These are phyloP conservation scores for Pelargonium nanum DNA, from an alignment of 345 rosid species.

Conservation along the genomic window DNA sequence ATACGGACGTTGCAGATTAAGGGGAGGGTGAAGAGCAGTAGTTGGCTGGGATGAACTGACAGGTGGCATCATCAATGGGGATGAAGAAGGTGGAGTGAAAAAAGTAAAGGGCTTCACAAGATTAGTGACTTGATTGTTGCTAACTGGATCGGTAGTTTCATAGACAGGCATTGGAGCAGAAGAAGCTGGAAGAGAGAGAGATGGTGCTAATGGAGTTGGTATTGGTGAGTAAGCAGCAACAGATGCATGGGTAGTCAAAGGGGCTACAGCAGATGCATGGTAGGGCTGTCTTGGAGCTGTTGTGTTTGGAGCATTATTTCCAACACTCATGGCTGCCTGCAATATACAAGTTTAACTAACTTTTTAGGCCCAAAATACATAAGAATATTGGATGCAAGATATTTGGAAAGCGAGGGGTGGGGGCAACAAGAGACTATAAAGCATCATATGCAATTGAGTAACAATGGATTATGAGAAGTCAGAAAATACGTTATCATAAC, in stretches of 20 bases:
- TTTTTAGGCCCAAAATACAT: neutral
- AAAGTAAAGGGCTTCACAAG: constrained; percentile 56
- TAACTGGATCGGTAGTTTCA: constrained; percentile 27
- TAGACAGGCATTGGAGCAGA: constrained; percentile 18
- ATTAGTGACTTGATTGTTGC: constrained; percentile 29
- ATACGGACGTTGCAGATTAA: constrained; percentile 45
- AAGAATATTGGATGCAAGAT: neutral
- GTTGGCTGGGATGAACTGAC: constrained; percentile 30
- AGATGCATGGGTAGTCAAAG: constrained; percentile 28
- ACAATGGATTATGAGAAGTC: neutral
- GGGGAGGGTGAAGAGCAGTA: constrained; percentile 33
- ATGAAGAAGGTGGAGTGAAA: constrained; percentile 37
- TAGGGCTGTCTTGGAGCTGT: constrained; percentile 28
- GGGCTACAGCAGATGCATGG: constrained; percentile 24
- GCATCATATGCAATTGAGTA: neutral
- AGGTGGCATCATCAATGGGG: constrained; percentile 34
- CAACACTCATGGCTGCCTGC: constrained; percentile 33
- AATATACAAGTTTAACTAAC: constrained; percentile 8
- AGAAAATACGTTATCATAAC: too few species aligned
- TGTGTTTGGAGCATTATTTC: constrained; percentile 26
- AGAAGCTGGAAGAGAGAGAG: too few species aligned
- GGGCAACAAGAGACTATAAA: neutral
- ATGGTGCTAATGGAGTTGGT: constrained; percentile 24
- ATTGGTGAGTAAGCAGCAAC: constrained; percentile 19
- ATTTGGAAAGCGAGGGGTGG: too few species aligned